Evolutionary conservation across 139 green algal species (phyloP), one percentile per base, ranked within the genome.

Genomic region (Coelastrella sp.): DNA sequence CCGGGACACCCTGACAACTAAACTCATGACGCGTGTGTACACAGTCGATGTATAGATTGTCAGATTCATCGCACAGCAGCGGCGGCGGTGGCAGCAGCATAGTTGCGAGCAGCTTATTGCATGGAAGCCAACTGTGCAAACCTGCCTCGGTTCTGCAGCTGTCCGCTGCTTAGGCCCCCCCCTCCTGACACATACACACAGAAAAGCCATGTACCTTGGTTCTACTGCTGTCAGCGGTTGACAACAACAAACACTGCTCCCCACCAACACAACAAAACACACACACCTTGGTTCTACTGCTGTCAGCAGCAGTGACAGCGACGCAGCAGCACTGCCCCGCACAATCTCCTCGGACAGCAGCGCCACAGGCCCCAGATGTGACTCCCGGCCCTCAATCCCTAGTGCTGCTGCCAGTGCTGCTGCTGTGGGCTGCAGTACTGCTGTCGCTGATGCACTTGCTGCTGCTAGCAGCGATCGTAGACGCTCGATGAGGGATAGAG

Each of bases 401-500:
- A 83, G 54, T 23, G 77, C 32, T 66, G 74, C 80, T 73, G 92
- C 96, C 88, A 98, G 92, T 74, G 90, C 23, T 4, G 90, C 83
- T 5, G 97, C 94, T 5, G 92, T 90, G 11, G 92, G 83, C 80
- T 95, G 77, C 73, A 98, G 89, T 87, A 95, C 85, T 58, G 91
- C 89, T 22, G 96, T 86, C 14, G 96, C 80, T 10, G 81, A 90
- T 10, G 73, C 73, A 0, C 83, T 87, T 17, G 85, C 79, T 22
- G 93, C 92, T 5, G 83, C 93, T 32, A 99, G 92, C 5, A 88
- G 81, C 59, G 95, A 91, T n/a, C 93, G 91, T 19, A 96, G 84
- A 13, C 96, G 94, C 73, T 98, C 96, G 14, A 95, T 58, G 13
- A 96, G 93, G 2, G 97, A 94, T 66, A 96, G 92, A 3, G 91